These are phyloP conservation scores for Pichia sp. DNA, from an alignment of 1,139 yeast species.

Conservation along the genomic window DNA sequence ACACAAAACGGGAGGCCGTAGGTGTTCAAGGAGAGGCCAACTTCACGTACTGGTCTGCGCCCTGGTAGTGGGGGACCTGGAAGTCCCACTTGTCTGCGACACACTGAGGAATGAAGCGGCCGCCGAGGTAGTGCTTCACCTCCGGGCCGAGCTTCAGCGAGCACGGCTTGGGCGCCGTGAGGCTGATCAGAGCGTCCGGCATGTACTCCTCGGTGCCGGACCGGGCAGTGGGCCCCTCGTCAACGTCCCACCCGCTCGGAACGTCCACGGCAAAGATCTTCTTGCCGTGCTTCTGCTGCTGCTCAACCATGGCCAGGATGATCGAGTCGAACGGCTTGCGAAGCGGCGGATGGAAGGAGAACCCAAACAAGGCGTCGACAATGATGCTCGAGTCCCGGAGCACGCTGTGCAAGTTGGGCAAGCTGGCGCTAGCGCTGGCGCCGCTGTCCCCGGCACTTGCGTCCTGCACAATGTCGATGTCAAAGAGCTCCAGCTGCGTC, in stretches of 20 bases:
- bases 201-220: constrained; percentile 37
- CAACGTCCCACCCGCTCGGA: constrained; percentile 98
- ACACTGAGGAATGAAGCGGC: constrained; percentile 65
- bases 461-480: constrained; percentile 43
- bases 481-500: constrained; percentile 57
- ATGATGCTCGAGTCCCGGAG: constrained; percentile 39
- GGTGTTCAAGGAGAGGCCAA: constrained; percentile 7
- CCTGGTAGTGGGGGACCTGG: constrained; percentile 51
- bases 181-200: constrained; percentile 70
- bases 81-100: constrained; percentile 74
- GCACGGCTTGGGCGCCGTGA: constrained; percentile 94
- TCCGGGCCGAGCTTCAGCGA: constrained; percentile 46
- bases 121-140: constrained; percentile 74
- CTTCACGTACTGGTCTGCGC: constrained; percentile 45
- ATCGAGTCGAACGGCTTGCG: constrained; percentile 71
- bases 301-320: constrained; percentile 44
- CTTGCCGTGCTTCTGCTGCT: constrained; percentile 26
- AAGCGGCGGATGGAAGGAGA: constrained; percentile 86
- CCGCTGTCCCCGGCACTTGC: constrained; percentile 3
- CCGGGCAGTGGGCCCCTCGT: constrained; percentile 60
- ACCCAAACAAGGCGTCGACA: constrained; percentile 87
- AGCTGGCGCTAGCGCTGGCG: constrained; percentile 22
- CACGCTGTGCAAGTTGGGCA: constrained; percentile 19
- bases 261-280: constrained; percentile 75
- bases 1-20: neutral